A percentile compares a stretch with the other conserved stretches of the same genome.
Evolutionary conservation across 2,329 filamentous ascomycete genomes (phyloP).

Genomic region (Cryphonectria japonica): DNA sequence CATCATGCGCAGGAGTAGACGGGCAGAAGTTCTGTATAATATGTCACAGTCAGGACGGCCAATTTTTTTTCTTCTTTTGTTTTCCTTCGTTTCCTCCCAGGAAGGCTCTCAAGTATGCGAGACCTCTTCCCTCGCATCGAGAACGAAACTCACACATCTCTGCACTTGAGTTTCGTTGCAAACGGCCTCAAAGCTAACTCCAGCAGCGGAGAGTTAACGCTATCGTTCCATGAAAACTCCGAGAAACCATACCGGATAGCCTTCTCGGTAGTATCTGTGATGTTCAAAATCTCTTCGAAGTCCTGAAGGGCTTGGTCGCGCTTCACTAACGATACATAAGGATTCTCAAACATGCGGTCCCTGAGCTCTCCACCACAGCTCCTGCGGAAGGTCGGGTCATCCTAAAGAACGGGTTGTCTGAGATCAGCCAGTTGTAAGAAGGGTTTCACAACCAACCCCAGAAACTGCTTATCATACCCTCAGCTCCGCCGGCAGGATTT

Average conservation of each 20-base stretch:
- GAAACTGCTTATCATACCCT: not conserved
- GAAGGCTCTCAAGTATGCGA: too few relatives aligned
- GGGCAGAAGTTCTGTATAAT: not conserved
- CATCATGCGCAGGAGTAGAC: not conserved
- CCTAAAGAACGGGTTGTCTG: not conserved
- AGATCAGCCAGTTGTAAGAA: not conserved
- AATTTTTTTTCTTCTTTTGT: too few relatives aligned
- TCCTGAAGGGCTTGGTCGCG: not conserved
- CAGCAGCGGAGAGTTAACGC: not conserved
- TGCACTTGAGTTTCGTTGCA: not conserved
- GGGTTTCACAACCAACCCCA: too few relatives aligned
- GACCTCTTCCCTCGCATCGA: too few relatives aligned
- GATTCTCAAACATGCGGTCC: not conserved
- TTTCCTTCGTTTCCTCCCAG: too few relatives aligned
- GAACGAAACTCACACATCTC: not conserved
- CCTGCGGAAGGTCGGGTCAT: not conserved
- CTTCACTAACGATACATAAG: not conserved
- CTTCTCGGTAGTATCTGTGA: not conserved
- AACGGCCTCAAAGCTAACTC: not conserved
- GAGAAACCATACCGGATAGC: not conserved
- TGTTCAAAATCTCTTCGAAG: not conserved
- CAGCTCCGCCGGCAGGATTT: not conserved
- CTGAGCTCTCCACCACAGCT: not conserved
- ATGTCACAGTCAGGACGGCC: not conserved
- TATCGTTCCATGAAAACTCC: not conserved